Evolutionary conservation across 805 yeast genomes (phyloP).

Genomic region (Myxozyma nipponensis): DNA sequence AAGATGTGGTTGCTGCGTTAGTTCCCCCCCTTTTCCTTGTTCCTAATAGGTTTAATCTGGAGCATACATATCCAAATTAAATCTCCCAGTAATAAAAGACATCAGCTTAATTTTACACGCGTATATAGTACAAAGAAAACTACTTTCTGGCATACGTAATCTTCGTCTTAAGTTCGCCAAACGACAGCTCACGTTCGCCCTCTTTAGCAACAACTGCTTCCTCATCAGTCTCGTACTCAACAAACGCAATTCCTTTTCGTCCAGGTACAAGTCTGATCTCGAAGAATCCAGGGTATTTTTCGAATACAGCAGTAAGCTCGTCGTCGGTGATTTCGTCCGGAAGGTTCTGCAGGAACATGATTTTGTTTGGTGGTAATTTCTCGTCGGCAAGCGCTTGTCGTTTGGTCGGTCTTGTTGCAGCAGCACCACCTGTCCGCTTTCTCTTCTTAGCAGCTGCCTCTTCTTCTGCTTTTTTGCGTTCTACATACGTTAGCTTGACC

Average conservation of each 20-base stretch:
- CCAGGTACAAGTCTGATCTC: slow-evolving; percentile 64
- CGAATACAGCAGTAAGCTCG: slow-evolving; percentile 48
- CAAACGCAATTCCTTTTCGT: slow-evolving; percentile 64
- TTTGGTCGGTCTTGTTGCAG: slow-evolving; percentile 20
- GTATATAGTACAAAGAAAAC: background rate
- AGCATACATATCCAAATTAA: background rate
- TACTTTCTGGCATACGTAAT: slow-evolving; percentile 39
- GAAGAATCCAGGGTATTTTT: slow-evolving; percentile 53
- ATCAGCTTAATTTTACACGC: background rate
- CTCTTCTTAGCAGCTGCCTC: slow-evolving; percentile 24
- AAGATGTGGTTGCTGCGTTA: background rate
- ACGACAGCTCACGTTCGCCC: slow-evolving; percentile 29
- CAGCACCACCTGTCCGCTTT: slow-evolving; percentile 24
- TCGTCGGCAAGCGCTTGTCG: slow-evolving; percentile 23
- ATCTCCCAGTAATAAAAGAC: background rate
- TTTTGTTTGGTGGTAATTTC: slow-evolving; percentile 61
- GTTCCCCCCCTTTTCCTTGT: background rate
- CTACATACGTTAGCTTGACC: background rate
- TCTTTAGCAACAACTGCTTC: slow-evolving; percentile 47
- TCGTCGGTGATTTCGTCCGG: slow-evolving; percentile 45
- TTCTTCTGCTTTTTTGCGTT: slow-evolving; percentile 16
- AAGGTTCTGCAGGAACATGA: slow-evolving; percentile 62
- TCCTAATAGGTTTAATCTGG: background rate
- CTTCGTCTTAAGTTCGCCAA: slow-evolving; percentile 29
- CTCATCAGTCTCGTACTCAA: slow-evolving; percentile 63